These are phyloP conservation scores for Kernera saxatilis DNA, from an alignment of 345 rosid species.

Conservation along the genomic window DNA sequence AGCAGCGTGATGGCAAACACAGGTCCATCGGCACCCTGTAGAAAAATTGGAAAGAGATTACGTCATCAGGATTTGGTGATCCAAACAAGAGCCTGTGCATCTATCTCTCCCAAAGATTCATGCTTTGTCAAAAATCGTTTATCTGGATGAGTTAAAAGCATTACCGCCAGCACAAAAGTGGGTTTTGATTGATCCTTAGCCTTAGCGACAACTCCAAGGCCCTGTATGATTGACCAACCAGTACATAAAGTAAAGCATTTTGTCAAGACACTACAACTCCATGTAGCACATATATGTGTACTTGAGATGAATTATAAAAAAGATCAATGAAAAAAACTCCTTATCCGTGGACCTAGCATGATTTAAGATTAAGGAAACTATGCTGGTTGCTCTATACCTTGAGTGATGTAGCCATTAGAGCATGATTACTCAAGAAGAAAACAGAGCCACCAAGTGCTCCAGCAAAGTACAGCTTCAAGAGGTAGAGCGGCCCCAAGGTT, in stretches of 20 bases:
- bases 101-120: background rate
- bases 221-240: conserved; percentile 30
- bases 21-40: conserved; percentile 81
- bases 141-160: conserved; percentile 4
- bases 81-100: background rate
- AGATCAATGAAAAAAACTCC: background rate
- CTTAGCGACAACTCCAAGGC: conserved; percentile 28
- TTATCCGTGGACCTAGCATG: conserved; percentile 3
- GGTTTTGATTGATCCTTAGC: conserved; percentile 44
- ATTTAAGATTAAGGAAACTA: background rate
- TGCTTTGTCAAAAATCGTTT: background rate
- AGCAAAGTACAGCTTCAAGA: conserved; percentile 64
- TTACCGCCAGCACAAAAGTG: conserved; percentile 52
- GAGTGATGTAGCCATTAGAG: conserved; percentile 38
- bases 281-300: no score
- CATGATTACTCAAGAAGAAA: conserved; percentile 47
- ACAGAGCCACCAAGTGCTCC: conserved; percentile 67
- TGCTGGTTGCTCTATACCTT: conserved; percentile 37
- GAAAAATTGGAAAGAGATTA: background rate
- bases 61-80: background rate
- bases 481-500: conserved; percentile 50
- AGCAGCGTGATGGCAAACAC: conserved; percentile 78
- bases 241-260: no score
- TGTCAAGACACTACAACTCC: no score
- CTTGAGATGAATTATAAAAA: no score